Conservation (phyloP, 768 basidiomycete species). For the Mycena epipterygia region DNA sequence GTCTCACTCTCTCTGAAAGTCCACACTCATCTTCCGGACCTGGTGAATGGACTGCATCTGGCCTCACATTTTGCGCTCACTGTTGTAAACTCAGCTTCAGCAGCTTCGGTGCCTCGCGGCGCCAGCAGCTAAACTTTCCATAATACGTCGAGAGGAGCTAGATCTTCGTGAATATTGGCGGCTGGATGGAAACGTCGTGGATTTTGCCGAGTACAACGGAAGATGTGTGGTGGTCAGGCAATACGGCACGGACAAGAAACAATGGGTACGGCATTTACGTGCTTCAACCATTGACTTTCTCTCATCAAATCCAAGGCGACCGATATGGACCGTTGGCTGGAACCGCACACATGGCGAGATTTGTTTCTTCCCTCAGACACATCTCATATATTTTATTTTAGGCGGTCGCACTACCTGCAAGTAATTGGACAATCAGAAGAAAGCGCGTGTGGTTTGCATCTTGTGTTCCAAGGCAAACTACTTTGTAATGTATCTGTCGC, state of each 20-base stretch:
- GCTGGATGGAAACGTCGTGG: background rate
- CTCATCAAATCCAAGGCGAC: background rate
- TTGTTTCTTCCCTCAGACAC: background rate
- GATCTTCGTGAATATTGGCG: slow-evolving; percentile 2
- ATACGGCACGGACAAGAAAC: slow-evolving; percentile 5
- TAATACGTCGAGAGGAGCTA: slow-evolving; percentile 18
- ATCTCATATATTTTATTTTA: background rate
- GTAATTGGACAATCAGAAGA: slow-evolving; percentile 21
- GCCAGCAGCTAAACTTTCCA: slow-evolving; percentile 4
- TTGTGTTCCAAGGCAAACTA: slow-evolving; percentile 12
- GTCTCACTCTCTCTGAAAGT: background rate
- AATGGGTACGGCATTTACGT: slow-evolving; percentile 2
- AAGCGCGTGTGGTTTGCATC: background rate
- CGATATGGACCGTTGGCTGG: slow-evolving; percentile 15
- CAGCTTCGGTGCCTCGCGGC: too few relatives aligned
- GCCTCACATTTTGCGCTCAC: too few relatives aligned
- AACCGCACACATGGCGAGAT: background rate
- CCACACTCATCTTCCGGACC: background rate
- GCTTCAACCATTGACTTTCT: too few relatives aligned
- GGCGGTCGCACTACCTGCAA: slow-evolving; percentile 18
- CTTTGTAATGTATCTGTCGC: background rate
- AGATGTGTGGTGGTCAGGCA: slow-evolving; percentile 6
- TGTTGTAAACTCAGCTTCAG: background rate
- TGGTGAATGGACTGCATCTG: background rate
- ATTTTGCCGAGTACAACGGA: slow-evolving; percentile 5